phyloP scores from a whole-genome alignment of 495 filamentous ascomycete genomes.

The Paragyromitra xinjiangensis region DNA sequence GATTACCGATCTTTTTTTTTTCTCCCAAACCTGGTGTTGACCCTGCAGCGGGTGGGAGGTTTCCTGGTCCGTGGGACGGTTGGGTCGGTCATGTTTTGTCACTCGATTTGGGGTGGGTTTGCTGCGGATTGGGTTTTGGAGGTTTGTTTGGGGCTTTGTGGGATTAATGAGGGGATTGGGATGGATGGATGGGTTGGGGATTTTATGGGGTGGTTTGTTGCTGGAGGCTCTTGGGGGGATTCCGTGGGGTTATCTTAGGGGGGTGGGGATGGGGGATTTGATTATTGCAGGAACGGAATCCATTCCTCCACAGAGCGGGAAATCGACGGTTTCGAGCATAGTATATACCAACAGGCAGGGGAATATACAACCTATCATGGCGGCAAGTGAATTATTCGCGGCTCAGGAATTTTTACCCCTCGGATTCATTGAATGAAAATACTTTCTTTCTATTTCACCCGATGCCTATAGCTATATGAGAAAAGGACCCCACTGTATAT shows the following conservation, averaged over 20 bases:
- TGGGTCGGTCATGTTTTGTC: not conserved
- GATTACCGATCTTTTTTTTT: not conserved
- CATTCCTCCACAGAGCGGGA: not conserved
- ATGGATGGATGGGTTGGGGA: not conserved
- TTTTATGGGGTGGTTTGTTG: not conserved
- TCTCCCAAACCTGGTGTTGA: not conserved
- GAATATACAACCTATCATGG: not conserved
- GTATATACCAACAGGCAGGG: not conserved
- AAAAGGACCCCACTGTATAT: not conserved
- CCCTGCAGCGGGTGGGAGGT: not conserved
- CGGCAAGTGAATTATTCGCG: not conserved
- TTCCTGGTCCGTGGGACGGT: not conserved
- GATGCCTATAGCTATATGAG: too few species aligned
- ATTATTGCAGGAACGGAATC: not conserved
- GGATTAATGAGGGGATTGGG: not conserved
- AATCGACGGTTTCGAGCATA: not conserved
- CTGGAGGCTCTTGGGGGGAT: not conserved
- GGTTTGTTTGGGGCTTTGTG: not conserved
- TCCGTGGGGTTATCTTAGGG: not conserved
- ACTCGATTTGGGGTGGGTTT: not conserved
- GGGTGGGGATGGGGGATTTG: not conserved
- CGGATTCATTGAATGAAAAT: slow-evolving; percentile 5
- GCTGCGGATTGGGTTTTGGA: not conserved
- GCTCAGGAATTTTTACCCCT: not conserved
- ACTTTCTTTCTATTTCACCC: not conserved